Percentiles rank a stretch among this genome's conserved stretches.
Evolutionary conservation across 371 early-diverging fungal genomes (phyloP).

Genomic region (Mucor racemosus): DNA sequence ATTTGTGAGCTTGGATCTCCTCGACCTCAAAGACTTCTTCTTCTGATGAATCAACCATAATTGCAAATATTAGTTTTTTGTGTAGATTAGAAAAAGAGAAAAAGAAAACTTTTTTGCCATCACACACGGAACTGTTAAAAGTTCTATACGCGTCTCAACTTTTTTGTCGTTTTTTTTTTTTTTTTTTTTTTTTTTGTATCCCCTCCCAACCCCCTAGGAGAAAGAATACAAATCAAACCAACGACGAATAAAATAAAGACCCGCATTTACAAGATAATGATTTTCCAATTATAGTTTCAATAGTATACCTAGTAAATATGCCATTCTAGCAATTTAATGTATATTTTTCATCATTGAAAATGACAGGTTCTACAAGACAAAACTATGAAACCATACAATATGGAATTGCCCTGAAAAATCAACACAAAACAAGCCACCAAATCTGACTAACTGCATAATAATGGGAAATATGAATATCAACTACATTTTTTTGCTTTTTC

Average conservation of each 20-base stretch:
- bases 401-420: not conserved
- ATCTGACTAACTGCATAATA: not conserved
- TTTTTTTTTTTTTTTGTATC: too few species aligned
- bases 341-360: not conserved
- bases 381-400: not conserved
- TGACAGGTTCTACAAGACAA: not conserved
- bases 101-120: not conserved
- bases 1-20: slow-evolving; percentile 29
- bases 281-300: not conserved
- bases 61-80: too few species aligned
- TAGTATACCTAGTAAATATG: not conserved
- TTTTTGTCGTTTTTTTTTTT: too few species aligned
- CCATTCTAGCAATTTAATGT: not conserved
- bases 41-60: not conserved
- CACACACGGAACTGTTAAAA: not conserved
- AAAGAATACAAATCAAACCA: not conserved
- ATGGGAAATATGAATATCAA: slow-evolving; percentile 3
- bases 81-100: not conserved
- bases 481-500: slow-evolving; percentile 13
- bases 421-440: slow-evolving; percentile 3
- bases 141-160: not conserved
- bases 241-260: not conserved
- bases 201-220: too few species aligned
- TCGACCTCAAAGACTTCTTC: slow-evolving; percentile 48
- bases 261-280: not conserved